Base-by-base conservation (phyloP, 75 land plant genomes). In the Cupressus sempervirens region DNA sequence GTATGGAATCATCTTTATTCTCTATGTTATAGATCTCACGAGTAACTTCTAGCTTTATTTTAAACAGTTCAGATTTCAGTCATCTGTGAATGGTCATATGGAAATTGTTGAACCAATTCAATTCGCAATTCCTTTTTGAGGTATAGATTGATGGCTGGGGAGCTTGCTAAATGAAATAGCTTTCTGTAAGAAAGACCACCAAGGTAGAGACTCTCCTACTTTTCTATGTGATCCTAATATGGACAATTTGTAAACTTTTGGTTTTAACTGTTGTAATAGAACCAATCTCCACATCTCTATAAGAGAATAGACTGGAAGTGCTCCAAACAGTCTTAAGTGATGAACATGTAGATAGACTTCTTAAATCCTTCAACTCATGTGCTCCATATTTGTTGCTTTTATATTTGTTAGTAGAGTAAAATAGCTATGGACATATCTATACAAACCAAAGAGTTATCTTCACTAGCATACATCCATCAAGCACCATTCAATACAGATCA, bases 101-200 rank as follows among this genome's bases (percentile, higher is more conserved):
- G 99, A 84, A 95, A 82, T 54, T 85, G 87, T 89, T 91, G 38
- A 20, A 92, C 96, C 99, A 97, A 94, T 86, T 92, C 94, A 81
- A 95, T n/a, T 90, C 54, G 92, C 95, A 82, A 95, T 92, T 48
- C 89, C 73, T 48, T 87, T 56, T 54, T 84, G 90, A 40, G 76
- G 23, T 40, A 70, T 52, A 32, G 91, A 30, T 52, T 88, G 82
- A n/a, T 34, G 32, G 38, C 81, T 40, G 62, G 84, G 83, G 50
- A 75, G 75, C 70, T 80, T 82, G 23, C 86, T 86, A 35, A 65
- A 72, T 32, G 88, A 86, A 54, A 87, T 40, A 0, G 82, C 53
- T 48, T 90, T 88, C 15, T 92, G 88, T 76, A 97, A 85, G 53
- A 91, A 84, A 0, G 94, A 88, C 93, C 98, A 93, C 76, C 93